Conservation (phyloP, 2,329 filamentous ascomycete species). For the Aureobasidium sp. region DNA sequence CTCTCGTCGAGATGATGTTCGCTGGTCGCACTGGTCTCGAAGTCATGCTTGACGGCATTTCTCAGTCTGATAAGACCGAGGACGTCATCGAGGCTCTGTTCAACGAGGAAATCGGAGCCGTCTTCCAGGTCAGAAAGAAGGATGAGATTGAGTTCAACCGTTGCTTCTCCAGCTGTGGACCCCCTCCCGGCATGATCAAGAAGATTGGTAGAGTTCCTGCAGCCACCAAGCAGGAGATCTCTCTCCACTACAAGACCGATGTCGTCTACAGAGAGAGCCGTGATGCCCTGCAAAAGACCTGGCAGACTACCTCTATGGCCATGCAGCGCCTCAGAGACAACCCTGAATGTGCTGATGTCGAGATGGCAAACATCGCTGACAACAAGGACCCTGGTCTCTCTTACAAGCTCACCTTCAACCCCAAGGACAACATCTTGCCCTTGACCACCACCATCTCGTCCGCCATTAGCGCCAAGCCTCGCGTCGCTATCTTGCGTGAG, state of each 20-base stretch:
- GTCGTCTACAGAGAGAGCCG: slow-evolving; percentile 62
- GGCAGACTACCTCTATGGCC: slow-evolving; percentile 79
- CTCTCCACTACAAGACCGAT: slow-evolving; percentile 61
- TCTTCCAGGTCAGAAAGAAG: slow-evolving; percentile 85
- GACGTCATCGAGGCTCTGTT: slow-evolving; percentile 72
- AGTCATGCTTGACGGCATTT: slow-evolving; percentile 69
- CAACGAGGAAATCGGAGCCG: slow-evolving; percentile 90
- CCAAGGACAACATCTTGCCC: slow-evolving; percentile 66
- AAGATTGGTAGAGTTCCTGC: slow-evolving; percentile 72
- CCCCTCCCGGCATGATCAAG: slow-evolving; percentile 69
- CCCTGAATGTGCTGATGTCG: slow-evolving; percentile 72
- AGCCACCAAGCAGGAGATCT: slow-evolving; percentile 62
- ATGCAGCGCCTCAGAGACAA: slow-evolving; percentile 91
- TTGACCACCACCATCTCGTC: slow-evolving; percentile 54
- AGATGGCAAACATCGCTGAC: slow-evolving; percentile 67
- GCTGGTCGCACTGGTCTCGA: slow-evolving; percentile 84
- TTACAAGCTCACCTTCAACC: slow-evolving; percentile 74
- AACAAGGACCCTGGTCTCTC: slow-evolving; percentile 71
- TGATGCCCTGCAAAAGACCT: slow-evolving; percentile 70
- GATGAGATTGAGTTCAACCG: slow-evolving; percentile 79
- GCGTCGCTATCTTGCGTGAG: slow-evolving; percentile 87
- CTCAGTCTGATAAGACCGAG: slow-evolving; percentile 46
- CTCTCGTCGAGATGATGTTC: slow-evolving; percentile 95
- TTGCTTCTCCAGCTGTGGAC: slow-evolving; percentile 85
- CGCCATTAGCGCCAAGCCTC: slow-evolving; percentile 54